These are phyloP conservation scores for Phytopythium chamaehyphon DNA, from an alignment of 352 stramenopile genomes.

Conservation along the genomic window DNA sequence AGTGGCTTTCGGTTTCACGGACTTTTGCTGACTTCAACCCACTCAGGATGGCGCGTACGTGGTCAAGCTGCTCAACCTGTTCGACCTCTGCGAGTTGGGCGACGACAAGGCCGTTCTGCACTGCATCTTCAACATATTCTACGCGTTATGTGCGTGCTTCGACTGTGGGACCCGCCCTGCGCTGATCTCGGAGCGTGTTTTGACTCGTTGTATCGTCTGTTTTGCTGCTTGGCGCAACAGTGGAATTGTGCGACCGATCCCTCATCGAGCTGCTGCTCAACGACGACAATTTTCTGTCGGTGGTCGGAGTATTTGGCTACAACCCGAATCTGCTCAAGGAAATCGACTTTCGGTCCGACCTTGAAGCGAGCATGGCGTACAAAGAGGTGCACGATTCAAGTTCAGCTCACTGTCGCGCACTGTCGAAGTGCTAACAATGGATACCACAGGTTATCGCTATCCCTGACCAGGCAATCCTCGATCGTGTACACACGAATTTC, in stretches of 20 bases:
- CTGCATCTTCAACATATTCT: constrained; percentile 75
- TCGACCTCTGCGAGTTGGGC: constrained; percentile 67
- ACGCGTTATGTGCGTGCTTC: constrained; percentile 40
- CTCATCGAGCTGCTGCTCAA: constrained; percentile 69
- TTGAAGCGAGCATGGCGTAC: constrained; percentile 60
- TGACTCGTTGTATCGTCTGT: no score
- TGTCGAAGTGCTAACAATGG: not conserved
- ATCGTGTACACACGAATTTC: constrained; percentile 83
- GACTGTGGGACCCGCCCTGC: not conserved
- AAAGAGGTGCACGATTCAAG: constrained; percentile 38
- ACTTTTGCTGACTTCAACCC: constrained; percentile 1
- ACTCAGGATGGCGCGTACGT: constrained; percentile 64
- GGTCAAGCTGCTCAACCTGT: constrained; percentile 68
- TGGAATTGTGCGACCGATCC: constrained; percentile 67
- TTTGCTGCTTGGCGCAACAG: constrained; percentile 16
- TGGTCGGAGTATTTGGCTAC: constrained; percentile 77
- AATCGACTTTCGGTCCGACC: constrained; percentile 66
- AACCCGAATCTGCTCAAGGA: constrained; percentile 71
- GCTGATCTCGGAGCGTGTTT: not conserved
- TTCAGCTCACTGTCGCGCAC: not conserved
- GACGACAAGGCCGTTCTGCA: constrained; percentile 54
- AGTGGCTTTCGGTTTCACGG: not conserved
- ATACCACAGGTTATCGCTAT: constrained; percentile 65
- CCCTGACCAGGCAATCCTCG: constrained; percentile 45
- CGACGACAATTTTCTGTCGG: constrained; percentile 76